These are phyloP conservation scores for Peronospora destructor DNA, from an alignment of 352 stramenopile genomes.

Conservation along the genomic window DNA sequence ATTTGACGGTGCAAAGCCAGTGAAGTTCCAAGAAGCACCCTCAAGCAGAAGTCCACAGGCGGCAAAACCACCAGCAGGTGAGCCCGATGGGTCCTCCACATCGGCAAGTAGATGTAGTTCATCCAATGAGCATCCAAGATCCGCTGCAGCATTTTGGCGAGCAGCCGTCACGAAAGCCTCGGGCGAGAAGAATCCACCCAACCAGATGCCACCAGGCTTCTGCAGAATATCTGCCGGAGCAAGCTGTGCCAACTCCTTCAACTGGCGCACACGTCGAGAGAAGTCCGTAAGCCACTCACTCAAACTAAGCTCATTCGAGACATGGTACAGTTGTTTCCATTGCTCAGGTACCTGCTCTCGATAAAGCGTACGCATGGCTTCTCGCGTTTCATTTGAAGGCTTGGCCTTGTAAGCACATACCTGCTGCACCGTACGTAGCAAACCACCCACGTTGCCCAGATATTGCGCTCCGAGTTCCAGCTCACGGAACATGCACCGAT, in stretches of 20 bases:
- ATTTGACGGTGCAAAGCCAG: constrained; percentile 66
- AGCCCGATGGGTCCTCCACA: constrained; percentile 31
- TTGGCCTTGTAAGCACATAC: constrained; percentile 83
- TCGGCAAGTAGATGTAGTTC: constrained; percentile 79
- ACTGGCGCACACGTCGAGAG: constrained; percentile 58
- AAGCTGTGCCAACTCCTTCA: constrained; percentile 41
- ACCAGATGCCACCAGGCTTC: constrained; percentile 61
- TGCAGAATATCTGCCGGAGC: constrained; percentile 35
- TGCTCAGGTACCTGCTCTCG: constrained; percentile 57
- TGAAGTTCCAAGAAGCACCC: constrained; percentile 63
- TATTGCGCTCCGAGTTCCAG: constrained; percentile 64
- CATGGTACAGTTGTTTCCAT: constrained; percentile 55
- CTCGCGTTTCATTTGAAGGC: constrained; percentile 81
- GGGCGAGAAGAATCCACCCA: constrained; percentile 90
- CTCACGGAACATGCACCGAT: constrained; percentile 88
- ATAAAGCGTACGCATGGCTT: constrained; percentile 71
- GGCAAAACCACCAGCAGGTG: constrained; percentile 38
- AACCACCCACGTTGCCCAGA: constrained; percentile 48
- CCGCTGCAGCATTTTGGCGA: constrained; percentile 81
- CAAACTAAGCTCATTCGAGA: constrained; percentile 50
- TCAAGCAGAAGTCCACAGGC: constrained; percentile 79
- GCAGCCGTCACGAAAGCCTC: constrained; percentile 90
- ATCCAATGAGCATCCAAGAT: constrained; percentile 80
- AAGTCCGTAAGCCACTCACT: constrained; percentile 86
- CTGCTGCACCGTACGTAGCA: constrained; percentile 64